Base-by-base conservation (phyloP, 129 eudicot genomes). In the Chrysanthemum lavandulifolium region DNA sequence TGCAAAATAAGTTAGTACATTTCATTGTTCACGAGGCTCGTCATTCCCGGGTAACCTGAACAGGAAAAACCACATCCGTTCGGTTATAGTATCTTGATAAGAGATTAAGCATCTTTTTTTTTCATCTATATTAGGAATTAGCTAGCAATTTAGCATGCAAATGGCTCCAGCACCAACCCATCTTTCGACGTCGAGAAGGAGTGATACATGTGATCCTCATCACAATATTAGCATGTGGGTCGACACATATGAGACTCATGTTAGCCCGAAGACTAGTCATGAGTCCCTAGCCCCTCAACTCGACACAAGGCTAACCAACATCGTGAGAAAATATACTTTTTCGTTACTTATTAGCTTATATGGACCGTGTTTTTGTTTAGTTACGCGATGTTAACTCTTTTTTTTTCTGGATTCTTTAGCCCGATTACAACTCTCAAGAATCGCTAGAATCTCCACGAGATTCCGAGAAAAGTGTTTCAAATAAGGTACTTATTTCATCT, bases 161-260 rank as follows among this genome's bases (percentile, higher is more conserved):
- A 91, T 91, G 97, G 78, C 86, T 54, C 76, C 91, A 12, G 45
- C 51, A 64, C 52, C 91, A 43, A 67, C 87, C 61, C 89, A 88
- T 15, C 83, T 82, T 76, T 86, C 89, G 25, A 77, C 85, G 2
- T 66, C 88, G 6, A 75, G 82, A 83, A 82, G 74, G 72, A 86
- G 77, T 84, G 85, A 81, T 25, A 58, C 88, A 73, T 84, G 83
- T 45, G 89, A 88, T 68, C 81, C 86, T 7, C 75, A 81, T 52
- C 84, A 79, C 50, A 84, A 79, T 27, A 62, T 80, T 25, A 78
- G 82, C 83, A 81, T 80, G 79, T 79, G 87, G 96, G 85, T 87
- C 7, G 83, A 81, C 69, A 29, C 87, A 13, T 83, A 77, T 1
- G 78, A 73, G 50, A 80, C 62, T 18, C 76, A 81, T 15, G 55